These are phyloP conservation scores for Gigaspora rosea DNA, from an alignment of 192 early-diverging fungal genomes.

Conservation along the genomic window DNA sequence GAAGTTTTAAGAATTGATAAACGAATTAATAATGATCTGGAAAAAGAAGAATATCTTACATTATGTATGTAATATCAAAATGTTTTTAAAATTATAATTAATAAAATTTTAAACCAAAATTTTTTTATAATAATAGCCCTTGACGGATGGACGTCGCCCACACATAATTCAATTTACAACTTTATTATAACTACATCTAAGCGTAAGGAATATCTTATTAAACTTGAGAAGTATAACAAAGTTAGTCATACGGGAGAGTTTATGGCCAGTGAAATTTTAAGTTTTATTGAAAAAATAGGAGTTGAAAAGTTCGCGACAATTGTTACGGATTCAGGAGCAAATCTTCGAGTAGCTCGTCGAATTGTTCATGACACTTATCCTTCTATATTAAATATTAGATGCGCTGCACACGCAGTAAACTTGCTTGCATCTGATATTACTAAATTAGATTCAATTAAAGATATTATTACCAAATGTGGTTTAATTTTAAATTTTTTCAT, in stretches of 20 bases:
- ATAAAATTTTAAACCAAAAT: neutral
- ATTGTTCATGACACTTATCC: too few species aligned
- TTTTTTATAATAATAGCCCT: neutral
- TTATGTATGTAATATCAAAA: neutral
- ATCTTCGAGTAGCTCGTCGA: too few species aligned
- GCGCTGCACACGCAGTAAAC: too few species aligned
- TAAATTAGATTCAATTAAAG: too few species aligned
- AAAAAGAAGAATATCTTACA: neutral
- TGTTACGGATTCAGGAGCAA: too few species aligned
- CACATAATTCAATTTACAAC: neutral
- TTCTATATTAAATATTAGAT: too few species aligned
- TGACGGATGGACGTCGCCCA: neutral
- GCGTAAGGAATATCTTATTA: neutral
- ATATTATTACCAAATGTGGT: too few species aligned
- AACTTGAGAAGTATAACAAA: neutral
- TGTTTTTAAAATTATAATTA: neutral
- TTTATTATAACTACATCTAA: neutral
- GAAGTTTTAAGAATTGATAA: too few species aligned
- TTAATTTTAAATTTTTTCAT: too few species aligned
- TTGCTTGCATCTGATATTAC: too few species aligned
- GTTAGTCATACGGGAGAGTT: neutral
- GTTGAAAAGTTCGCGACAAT: too few species aligned
- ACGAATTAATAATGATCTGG: neutral
- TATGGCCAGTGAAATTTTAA: neutral
- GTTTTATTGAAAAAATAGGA: neutral